Evolutionary conservation across 1,284 basidiomycete genomes (phyloP).

Genomic region (Anthracocystis walkeri): DNA sequence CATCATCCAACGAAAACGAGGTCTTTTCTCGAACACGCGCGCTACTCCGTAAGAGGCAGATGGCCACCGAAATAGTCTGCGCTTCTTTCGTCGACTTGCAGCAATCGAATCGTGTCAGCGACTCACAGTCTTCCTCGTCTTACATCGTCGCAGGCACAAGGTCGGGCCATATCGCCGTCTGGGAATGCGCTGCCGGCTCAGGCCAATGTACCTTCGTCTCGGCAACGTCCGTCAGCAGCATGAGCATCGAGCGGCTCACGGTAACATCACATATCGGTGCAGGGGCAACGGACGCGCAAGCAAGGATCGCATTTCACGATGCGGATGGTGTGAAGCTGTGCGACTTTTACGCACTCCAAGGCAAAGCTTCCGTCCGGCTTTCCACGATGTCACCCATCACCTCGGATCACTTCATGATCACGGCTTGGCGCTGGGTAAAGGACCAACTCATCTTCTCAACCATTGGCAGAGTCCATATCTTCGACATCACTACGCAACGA

Average conservation of each 20-base stretch:
- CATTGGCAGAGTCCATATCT: slow-evolving; percentile 20
- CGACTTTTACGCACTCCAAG: slow-evolving; percentile 10
- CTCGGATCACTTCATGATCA: slow-evolving; percentile 16
- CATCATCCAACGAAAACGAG: background rate
- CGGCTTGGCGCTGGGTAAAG: slow-evolving; percentile 25
- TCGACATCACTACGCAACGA: slow-evolving; percentile 3
- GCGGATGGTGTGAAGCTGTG: slow-evolving; percentile 19
- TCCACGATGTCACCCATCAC: slow-evolving; percentile 4
- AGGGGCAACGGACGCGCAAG: background rate
- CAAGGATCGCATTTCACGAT: slow-evolving; percentile 32
- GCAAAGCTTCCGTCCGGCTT: slow-evolving; percentile 3
- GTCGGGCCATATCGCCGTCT: slow-evolving; percentile 38
- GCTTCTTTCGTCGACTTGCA: slow-evolving; percentile 18
- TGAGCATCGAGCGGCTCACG: slow-evolving; percentile 22
- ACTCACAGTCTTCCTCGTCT: too few relatives aligned
- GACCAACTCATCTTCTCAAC: slow-evolving; percentile 34
- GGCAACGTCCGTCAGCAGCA: slow-evolving; percentile 22
- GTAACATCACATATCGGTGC: slow-evolving; percentile 7
- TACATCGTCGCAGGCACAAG: slow-evolving; percentile 33
- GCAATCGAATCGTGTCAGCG: too few relatives aligned
- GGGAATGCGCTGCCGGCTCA: slow-evolving; percentile 22
- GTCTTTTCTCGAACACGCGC: slow-evolving; percentile 28
- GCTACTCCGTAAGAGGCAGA: slow-evolving; percentile 26
- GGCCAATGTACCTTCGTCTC: slow-evolving; percentile 31
- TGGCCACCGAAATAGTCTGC: slow-evolving; percentile 32